Base-by-base conservation (phyloP, 2,329 filamentous ascomycete species). In the Helotiales sp. region DNA sequence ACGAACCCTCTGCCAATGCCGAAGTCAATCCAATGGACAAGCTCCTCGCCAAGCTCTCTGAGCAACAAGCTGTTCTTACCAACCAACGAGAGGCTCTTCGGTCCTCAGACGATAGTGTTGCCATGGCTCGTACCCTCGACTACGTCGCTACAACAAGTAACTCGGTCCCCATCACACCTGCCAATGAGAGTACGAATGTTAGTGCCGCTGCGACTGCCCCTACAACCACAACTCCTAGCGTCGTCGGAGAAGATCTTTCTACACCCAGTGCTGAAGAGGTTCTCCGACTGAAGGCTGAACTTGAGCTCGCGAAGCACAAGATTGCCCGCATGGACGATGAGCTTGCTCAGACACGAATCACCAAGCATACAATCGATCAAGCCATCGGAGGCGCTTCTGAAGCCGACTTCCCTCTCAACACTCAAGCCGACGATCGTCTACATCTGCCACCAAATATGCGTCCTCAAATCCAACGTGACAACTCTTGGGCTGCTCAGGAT, bases 281-380 rank as follows among this genome's bases (percentile, higher is more conserved):
- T 27, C 75, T 85, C 59, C 84, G 83, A 52, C 77, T 93, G 57
- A 90, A 89, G 75, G 74, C 86, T 52, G 84, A 92, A 73, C 81
- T 93, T 52, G 86, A 87, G 42, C 80, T 85, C 60, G 88, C 89
- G 33, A 84, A 89, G 59, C 85, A 79, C 70, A 83, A 87, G 67
- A 89, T 93, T 67, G 82, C 81, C 46, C 86, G 83, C 56, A 85
- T 92, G 69, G 87, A 89, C 57, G 81, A 89, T 54, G 87, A 91
- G 74, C 79, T 91, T 59, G 80, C 84, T 36, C 84, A 89, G 62
- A 85, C 79, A 24, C 84, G 85, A 29, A 80, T 84, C 55, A 77
- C 77, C 31, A 85, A 83, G 66, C 77, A 82, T 53, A 87, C 84
- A 10, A 74, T 82, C 54, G 82, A 85, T 48, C 81, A 83, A 64